phyloP scores from a whole-genome alignment of 1,139 yeast species.

The Candida mesenterica region DNA sequence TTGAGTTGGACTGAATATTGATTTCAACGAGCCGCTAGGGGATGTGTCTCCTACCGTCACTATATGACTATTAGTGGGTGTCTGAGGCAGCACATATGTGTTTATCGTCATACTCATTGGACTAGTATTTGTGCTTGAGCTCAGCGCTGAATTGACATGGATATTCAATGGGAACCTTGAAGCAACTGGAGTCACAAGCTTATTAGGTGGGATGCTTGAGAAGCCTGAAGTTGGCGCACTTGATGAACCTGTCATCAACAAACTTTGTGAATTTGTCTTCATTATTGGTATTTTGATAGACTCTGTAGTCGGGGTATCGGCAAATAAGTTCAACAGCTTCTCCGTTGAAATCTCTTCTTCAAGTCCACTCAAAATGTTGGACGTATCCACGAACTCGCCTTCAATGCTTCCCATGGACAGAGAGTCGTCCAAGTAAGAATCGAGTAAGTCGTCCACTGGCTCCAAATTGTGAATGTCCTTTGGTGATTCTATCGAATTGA shows the following conservation, averaged over 20 bases:
- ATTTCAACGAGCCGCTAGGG: conserved; percentile 27
- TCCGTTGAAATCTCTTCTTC: neutral
- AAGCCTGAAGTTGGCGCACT: no score
- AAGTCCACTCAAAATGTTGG: conserved; percentile 9
- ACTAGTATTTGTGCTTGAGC: neutral
- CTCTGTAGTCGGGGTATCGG: no score
- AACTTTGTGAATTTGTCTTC: no score
- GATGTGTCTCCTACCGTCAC: conserved; percentile 38
- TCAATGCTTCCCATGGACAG: conserved; percentile 34
- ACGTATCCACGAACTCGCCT: conserved; percentile 20
- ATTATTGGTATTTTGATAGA: no score
- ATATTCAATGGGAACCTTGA: neutral
- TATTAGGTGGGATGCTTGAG: no score
- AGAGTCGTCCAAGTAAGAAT: conserved; percentile 45
- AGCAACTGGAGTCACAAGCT: neutral
- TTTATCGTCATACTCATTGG: conserved; percentile 10
- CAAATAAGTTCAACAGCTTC: no score
- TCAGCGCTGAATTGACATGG: neutral
- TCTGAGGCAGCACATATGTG: conserved; percentile 14
- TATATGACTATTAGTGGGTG: conserved; percentile 23
- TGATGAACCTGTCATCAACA: no score
- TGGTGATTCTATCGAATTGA: conserved; percentile 4
- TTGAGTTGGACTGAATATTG: conserved; percentile 35
- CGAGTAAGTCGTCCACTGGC: conserved; percentile 45
- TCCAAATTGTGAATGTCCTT: conserved; percentile 25